Conservation (phyloP, 2,329 filamentous ascomycete species). For the Ophiostoma triangulosporum region DNA sequence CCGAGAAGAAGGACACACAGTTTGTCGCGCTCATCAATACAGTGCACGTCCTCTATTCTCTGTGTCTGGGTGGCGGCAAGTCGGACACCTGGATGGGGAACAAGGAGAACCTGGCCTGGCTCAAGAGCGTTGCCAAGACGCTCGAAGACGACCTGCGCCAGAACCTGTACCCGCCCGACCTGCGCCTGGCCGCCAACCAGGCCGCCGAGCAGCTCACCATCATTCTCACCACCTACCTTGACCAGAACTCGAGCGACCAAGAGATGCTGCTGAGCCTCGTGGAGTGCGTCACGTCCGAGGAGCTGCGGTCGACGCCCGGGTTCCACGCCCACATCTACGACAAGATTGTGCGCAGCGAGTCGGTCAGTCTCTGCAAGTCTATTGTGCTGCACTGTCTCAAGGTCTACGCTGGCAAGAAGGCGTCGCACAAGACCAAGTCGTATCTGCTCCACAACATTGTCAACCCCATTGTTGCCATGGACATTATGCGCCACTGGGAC, state of each 20-base stretch:
- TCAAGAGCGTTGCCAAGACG: slow-evolving; percentile 58
- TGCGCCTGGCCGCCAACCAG: slow-evolving; percentile 79
- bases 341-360: slow-evolving; percentile 70
- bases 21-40: slow-evolving; percentile 67
- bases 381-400: slow-evolving; percentile 79
- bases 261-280: slow-evolving; percentile 77
- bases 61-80: slow-evolving; percentile 33
- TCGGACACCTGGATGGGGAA: slow-evolving; percentile 60
- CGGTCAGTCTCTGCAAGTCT: slow-evolving; percentile 72
- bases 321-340: slow-evolving; percentile 76
- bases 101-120: slow-evolving; percentile 45
- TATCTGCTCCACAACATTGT: slow-evolving; percentile 86
- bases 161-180: slow-evolving; percentile 53
- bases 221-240: slow-evolving; percentile 70
- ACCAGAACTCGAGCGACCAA: slow-evolving; percentile 59
- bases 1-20: slow-evolving; percentile 54
- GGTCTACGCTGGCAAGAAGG: slow-evolving; percentile 64
- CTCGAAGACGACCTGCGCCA: slow-evolving; percentile 60
- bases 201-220: slow-evolving; percentile 77
- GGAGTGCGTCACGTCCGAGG: slow-evolving; percentile 68
- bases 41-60: slow-evolving; percentile 70
- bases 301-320: slow-evolving; percentile 63
- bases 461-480: slow-evolving; percentile 93
- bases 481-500: slow-evolving; percentile 75
- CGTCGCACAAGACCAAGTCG: slow-evolving; percentile 79